Conservation (phyloP, 108 stramenopile species). For the Nannochloropsis gaditana region DNA sequence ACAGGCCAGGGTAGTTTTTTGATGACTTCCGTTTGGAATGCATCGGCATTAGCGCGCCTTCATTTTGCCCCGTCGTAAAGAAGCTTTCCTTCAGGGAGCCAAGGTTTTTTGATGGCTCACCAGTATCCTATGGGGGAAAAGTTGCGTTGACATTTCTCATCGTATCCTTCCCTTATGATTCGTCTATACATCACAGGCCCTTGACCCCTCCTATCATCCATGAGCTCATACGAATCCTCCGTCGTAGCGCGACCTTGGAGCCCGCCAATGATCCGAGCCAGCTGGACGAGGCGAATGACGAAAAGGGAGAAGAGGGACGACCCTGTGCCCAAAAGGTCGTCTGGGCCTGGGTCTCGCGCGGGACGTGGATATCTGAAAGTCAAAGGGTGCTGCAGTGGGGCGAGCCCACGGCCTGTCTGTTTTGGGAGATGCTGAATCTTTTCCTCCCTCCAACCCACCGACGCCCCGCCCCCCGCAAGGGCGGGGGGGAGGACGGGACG, state of each 20-base stretch:
- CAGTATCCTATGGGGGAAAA: background rate
- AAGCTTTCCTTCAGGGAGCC: background rate
- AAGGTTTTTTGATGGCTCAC: background rate
- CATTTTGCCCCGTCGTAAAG: background rate
- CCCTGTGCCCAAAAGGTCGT: too few species aligned
- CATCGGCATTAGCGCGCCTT: background rate
- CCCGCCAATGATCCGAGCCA: background rate
- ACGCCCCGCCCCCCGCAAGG: background rate
- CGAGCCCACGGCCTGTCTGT: conserved; percentile 75
- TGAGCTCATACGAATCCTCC: conserved; percentile 15
- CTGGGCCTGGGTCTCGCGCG: conserved; percentile 27
- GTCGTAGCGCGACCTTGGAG: background rate
- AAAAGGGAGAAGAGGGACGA: background rate
- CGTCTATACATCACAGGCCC: background rate
- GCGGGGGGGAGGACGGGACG: background rate
- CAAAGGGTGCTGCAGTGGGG: conserved; percentile 80
- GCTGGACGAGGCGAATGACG: background rate
- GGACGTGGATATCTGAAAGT: conserved; percentile 81
- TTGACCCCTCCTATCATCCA: background rate
- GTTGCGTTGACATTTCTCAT: background rate
- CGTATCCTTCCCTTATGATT: background rate
- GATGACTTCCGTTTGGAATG: background rate
- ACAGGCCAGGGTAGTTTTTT: background rate
- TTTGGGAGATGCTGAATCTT: conserved; percentile 94
- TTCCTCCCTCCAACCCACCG: conserved; percentile 74